Evolutionary conservation across 1,284 basidiomycete genomes (phyloP).

Genomic region (Malassezia equina): DNA sequence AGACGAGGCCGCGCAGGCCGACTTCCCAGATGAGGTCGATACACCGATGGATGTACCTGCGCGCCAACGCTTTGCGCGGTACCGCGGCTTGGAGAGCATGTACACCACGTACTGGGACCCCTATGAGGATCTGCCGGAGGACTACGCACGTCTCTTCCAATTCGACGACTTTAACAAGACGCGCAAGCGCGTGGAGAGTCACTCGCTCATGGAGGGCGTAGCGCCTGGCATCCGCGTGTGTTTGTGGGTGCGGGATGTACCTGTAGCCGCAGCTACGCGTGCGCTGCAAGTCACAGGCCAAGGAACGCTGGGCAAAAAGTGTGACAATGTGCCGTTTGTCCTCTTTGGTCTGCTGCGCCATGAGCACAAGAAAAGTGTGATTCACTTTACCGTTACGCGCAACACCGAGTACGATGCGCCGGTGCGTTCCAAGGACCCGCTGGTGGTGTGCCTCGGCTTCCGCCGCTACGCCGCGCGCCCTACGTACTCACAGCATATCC

Average conservation of each 20-base stretch:
- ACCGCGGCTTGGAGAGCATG: conserved; percentile 80
- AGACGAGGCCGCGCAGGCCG: conserved; percentile 59
- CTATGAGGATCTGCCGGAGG: conserved; percentile 85
- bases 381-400: conserved; percentile 84
- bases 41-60: conserved; percentile 83
- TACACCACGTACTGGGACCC: conserved; percentile 94
- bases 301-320: background rate
- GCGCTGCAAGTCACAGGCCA: conserved; percentile 19
- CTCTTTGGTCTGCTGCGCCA: conserved; percentile 80
- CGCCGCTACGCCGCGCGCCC: conserved; percentile 74
- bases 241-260: conserved; percentile 32
- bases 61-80: conserved; percentile 77
- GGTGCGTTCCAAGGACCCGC: conserved; percentile 84
- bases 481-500: conserved; percentile 78
- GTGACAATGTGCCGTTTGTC: conserved; percentile 55
- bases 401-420: conserved; percentile 88
- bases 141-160: conserved; percentile 91
- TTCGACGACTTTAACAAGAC: conserved; percentile 90
- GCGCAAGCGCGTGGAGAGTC: conserved; percentile 59
- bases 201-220: conserved; percentile 34
- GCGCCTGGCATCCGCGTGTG: conserved; percentile 26
- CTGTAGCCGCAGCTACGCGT: conserved; percentile 26
- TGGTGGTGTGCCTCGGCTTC: conserved; percentile 80
- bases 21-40: conserved; percentile 95
- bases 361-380: conserved; percentile 88